phyloP scores from a whole-genome alignment of 2,329 filamentous ascomycete genomes.

The Lasiodiplodia theobromae region DNA sequence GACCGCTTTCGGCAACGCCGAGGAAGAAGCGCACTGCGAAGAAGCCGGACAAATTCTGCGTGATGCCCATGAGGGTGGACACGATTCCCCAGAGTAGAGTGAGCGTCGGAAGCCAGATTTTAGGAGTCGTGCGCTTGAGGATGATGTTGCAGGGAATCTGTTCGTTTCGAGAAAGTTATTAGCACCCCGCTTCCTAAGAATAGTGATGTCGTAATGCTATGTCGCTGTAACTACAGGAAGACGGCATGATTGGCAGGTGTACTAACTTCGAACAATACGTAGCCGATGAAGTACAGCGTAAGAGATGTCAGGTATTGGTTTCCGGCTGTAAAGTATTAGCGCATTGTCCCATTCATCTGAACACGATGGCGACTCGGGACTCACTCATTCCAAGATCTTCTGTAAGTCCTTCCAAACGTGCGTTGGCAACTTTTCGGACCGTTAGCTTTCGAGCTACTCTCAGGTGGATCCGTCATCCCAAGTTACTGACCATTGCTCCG shows the following conservation, averaged over 20 bases:
- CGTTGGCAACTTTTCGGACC: conserved; percentile 51
- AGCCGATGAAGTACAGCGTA: conserved; percentile 69
- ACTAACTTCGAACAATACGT: conserved; percentile 54
- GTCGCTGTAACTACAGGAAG: background rate
- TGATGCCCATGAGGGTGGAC: conserved; percentile 59
- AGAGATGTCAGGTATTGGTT: conserved; percentile 69
- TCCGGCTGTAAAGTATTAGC: conserved; percentile 37
- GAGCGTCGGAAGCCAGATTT: conserved; percentile 53
- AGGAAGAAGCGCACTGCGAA: conserved; percentile 56
- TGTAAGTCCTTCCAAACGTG: conserved; percentile 47
- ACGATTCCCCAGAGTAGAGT: conserved; percentile 59
- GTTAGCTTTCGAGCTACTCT: background rate
- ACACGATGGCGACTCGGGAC: conserved; percentile 6
- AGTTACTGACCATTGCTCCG: conserved; percentile 42
- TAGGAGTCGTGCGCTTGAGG: conserved; percentile 66
- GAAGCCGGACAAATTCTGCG: conserved; percentile 55
- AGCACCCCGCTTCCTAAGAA: background rate
- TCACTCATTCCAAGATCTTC: conserved; percentile 41
- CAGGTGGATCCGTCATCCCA: background rate
- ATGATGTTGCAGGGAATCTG: conserved; percentile 68
- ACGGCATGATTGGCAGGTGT: background rate
- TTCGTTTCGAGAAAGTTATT: background rate
- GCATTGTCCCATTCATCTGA: background rate
- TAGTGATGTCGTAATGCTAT: too few species aligned
- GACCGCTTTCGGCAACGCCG: conserved; percentile 45